These are phyloP conservation scores for Neurospora africana DNA, from an alignment of 495 filamentous ascomycete genomes.

Conservation along the genomic window DNA sequence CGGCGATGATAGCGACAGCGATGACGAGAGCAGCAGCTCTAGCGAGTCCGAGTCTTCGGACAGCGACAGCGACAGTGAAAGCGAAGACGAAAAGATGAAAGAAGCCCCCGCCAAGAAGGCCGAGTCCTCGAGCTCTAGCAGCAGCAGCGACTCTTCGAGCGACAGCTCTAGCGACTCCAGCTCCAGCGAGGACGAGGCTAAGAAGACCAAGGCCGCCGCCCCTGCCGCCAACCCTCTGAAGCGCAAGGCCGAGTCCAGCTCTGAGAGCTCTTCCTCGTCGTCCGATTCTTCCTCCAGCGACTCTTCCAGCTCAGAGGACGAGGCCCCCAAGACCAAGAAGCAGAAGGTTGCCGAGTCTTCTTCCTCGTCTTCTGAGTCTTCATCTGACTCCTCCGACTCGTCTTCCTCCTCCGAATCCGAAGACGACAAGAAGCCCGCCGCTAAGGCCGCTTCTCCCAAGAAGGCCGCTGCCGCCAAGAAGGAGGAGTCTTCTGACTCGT, in stretches of 20 bases:
- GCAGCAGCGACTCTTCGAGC: constrained; percentile 32
- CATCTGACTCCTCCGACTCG: constrained; percentile 18
- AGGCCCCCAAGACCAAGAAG: constrained; percentile 20
- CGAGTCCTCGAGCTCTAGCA: constrained; percentile 25
- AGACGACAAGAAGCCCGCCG: constrained; percentile 17
- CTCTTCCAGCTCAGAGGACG: constrained; percentile 9
- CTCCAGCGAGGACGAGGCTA: constrained; percentile 54
- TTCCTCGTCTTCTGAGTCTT: constrained; percentile 27
- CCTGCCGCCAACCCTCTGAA: constrained; percentile 38
- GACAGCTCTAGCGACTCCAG: constrained; percentile 50
- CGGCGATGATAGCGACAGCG: constrained; percentile 64
- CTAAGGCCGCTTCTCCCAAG: constrained; percentile 15
- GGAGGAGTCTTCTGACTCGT: constrained; percentile 17
- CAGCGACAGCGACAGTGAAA: constrained; percentile 47
- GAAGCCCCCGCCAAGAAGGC: constrained; percentile 31
- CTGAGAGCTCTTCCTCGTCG: constrained; percentile 33
- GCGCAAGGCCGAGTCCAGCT: constrained; percentile 50
- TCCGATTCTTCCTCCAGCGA: constrained; percentile 24
- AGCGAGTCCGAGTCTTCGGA: constrained; percentile 18
- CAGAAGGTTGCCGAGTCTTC: constrained; percentile 19
- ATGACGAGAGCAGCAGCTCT: constrained; percentile 42
- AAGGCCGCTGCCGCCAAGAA: constrained; percentile 20
- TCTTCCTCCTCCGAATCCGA: constrained; percentile 38
- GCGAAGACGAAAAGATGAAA: constrained; percentile 47
- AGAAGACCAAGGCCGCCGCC: constrained; percentile 24